These are phyloP conservation scores for Sporothrix sp. DNA, from an alignment of 2,329 filamentous ascomycete species.

Conservation along the genomic window DNA sequence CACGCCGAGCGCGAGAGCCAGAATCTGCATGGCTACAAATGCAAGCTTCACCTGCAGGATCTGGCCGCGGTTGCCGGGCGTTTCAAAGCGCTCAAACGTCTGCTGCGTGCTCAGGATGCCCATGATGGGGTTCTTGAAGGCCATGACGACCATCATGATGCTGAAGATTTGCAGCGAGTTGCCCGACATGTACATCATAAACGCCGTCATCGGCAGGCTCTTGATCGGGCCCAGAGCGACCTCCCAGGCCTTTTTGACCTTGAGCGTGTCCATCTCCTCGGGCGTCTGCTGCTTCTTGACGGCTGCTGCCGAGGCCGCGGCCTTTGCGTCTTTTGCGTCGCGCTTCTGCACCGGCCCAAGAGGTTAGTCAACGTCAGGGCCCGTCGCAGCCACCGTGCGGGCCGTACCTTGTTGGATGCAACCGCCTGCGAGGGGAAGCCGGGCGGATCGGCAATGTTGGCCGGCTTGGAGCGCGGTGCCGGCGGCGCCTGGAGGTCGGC, in stretches of 20 bases:
- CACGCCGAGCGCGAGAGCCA: conserved; percentile 74
- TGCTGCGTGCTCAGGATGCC: conserved; percentile 74
- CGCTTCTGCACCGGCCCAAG: conserved; percentile 28
- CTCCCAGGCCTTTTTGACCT: conserved; percentile 99
- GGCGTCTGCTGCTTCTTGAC: conserved; percentile 53
- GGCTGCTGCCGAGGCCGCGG: conserved; percentile 29
- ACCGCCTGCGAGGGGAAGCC: conserved; percentile 56
- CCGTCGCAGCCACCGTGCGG: no score
- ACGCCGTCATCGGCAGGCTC: conserved; percentile 91
- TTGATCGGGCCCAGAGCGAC: conserved; percentile 89
- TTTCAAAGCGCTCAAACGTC: conserved; percentile 87
- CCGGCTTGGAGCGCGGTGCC: conserved; percentile 52
- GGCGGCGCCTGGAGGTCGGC: conserved; percentile 66
- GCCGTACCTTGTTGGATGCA: conserved; percentile 47
- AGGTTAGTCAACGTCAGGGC: background rate
- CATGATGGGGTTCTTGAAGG: conserved; percentile 91
- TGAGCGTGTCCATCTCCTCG: conserved; percentile 88
- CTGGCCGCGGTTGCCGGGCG: conserved; percentile 61
- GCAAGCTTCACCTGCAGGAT: conserved; percentile 77
- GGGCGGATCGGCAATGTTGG: conserved; percentile 70
- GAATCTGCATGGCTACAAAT: conserved; percentile 77
- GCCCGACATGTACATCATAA: conserved; percentile 99
- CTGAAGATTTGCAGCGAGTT: conserved; percentile 98
- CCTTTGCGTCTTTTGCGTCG: conserved; percentile 24
- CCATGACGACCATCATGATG: conserved; percentile 99